Evolutionary conservation across 2,329 filamentous ascomycete genomes (phyloP).

Genomic region (Alternaria burnsii): DNA sequence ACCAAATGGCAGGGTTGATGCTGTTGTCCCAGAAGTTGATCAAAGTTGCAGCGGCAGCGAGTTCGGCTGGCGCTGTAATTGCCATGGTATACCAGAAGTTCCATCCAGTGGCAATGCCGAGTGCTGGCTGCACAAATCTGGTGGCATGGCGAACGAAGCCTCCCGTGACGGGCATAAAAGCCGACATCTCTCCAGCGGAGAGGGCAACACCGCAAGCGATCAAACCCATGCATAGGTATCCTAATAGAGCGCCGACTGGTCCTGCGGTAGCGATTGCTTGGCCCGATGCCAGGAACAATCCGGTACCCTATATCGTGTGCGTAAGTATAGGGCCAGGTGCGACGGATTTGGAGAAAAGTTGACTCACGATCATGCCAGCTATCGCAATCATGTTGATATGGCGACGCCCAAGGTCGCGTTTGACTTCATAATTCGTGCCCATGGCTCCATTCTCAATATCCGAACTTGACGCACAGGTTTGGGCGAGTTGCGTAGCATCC

Average conservation of each 20-base stretch:
- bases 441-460: slow-evolving; percentile 7
- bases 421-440: slow-evolving; percentile 2
- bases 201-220: slow-evolving; percentile 62
- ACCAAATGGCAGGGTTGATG: slow-evolving; percentile 20
- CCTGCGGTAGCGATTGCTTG: slow-evolving; percentile 62
- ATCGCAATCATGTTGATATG: slow-evolving; percentile 27
- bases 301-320: slow-evolving; percentile 49
- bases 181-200: slow-evolving; percentile 61
- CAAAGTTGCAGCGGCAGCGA: slow-evolving; percentile 74
- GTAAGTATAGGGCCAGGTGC: background rate
- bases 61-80: slow-evolving; percentile 54
- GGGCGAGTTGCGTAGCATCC: background rate
- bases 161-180: slow-evolving; percentile 61
- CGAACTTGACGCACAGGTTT: slow-evolving; percentile 2
- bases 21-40: slow-evolving; percentile 73
- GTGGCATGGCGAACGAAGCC: slow-evolving; percentile 61
- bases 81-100: slow-evolving; percentile 19
- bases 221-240: slow-evolving; percentile 61
- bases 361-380: slow-evolving; percentile 17
- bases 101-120: slow-evolving; percentile 41
- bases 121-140: slow-evolving; percentile 60
- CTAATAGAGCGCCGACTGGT: slow-evolving; percentile 62
- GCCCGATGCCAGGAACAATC: slow-evolving; percentile 64
- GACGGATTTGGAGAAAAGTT: background rate
- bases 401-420: slow-evolving; percentile 16